phyloP scores from a whole-genome alignment of 371 early-diverging fungal species.

The Dichotomocladium elegans region DNA sequence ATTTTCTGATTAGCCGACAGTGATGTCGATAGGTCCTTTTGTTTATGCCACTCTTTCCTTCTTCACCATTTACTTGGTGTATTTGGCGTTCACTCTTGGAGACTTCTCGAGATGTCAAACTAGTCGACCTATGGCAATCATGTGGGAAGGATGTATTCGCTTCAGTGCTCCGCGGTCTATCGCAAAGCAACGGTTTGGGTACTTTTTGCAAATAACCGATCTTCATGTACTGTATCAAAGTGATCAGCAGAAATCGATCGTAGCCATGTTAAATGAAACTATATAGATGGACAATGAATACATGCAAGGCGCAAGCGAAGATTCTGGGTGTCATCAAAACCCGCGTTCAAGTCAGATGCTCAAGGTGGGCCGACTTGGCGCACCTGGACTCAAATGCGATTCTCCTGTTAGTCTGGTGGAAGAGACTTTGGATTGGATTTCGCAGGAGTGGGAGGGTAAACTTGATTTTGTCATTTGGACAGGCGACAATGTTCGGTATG shows the following conservation, averaged over 20 bases:
- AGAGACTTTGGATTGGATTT: constrained; percentile 67
- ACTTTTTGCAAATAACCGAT: constrained; percentile 76
- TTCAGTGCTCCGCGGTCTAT: neutral
- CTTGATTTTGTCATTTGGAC: constrained; percentile 83
- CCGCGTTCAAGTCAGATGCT: neutral
- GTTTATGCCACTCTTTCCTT: neutral
- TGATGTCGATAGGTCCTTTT: neutral
- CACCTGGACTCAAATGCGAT: constrained; percentile 63
- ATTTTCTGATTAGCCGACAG: too few species aligned
- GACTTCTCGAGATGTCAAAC: neutral
- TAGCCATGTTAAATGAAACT: neutral
- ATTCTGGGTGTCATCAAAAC: constrained; percentile 54
- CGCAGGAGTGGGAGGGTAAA: constrained; percentile 44
- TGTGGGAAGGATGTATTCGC: neutral
- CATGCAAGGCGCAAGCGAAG: constrained; percentile 35
- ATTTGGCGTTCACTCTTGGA: neutral
- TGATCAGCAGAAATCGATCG: neutral
- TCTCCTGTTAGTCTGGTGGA: constrained; percentile 64
- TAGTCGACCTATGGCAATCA: neutral
- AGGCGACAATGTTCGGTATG: constrained; percentile 76
- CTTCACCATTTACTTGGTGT: neutral
- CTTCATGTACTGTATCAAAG: constrained; percentile 50
- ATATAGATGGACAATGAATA: constrained; percentile 48
- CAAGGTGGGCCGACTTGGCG: constrained; percentile 44
- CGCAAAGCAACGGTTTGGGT: constrained; percentile 17